Percentiles rank a stretch among this genome's conserved stretches.
Evolutionary conservation across 2,329 filamentous ascomycete genomes (phyloP).

Genomic region (Calonectria ilicicola): DNA sequence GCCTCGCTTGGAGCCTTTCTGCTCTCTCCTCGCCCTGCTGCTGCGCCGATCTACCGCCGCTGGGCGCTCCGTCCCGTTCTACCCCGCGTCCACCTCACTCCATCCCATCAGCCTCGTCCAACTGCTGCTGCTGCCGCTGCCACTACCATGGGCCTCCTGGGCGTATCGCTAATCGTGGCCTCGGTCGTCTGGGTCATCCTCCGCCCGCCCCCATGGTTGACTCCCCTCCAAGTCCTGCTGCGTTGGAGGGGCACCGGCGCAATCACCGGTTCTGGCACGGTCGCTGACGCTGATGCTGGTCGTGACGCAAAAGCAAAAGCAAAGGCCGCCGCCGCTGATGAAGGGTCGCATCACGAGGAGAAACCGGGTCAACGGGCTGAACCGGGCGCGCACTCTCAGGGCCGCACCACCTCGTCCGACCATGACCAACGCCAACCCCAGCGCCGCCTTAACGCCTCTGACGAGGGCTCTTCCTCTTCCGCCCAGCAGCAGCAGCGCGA

Average conservation of each 20-base stretch:
- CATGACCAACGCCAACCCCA: slow-evolving; percentile 17
- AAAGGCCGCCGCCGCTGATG: neutral
- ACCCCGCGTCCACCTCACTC: slow-evolving; percentile 9
- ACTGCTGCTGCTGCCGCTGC: neutral
- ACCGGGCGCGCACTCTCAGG: slow-evolving; percentile 31
- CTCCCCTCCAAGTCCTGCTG: slow-evolving; percentile 41
- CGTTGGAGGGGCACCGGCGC: slow-evolving; percentile 36
- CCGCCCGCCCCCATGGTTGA: slow-evolving; percentile 63
- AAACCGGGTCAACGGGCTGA: slow-evolving; percentile 39
- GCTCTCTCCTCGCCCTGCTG: slow-evolving; percentile 13
- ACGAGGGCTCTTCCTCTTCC: slow-evolving; percentile 11
- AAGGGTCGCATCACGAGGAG: slow-evolving; percentile 39
- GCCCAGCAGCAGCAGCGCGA: slow-evolving; percentile 36
- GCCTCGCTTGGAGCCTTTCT: slow-evolving; percentile 26
- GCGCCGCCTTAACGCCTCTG: slow-evolving; percentile 12
- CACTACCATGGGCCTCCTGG: slow-evolving; percentile 65
- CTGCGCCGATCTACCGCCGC: slow-evolving; percentile 8
- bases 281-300: slow-evolving; percentile 18
- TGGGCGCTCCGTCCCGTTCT: slow-evolving; percentile 12
- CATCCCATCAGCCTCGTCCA: slow-evolving; percentile 10
- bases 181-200: slow-evolving; percentile 70
- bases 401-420: slow-evolving; percentile 37
- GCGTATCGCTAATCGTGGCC: slow-evolving; percentile 71
- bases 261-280: slow-evolving; percentile 19
- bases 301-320: slow-evolving; percentile 21